Percentiles rank a stretch among this genome's conserved stretches.
phyloP scores from a whole-genome alignment of 129 eudicot species.

The Lactuca saligna region DNA sequence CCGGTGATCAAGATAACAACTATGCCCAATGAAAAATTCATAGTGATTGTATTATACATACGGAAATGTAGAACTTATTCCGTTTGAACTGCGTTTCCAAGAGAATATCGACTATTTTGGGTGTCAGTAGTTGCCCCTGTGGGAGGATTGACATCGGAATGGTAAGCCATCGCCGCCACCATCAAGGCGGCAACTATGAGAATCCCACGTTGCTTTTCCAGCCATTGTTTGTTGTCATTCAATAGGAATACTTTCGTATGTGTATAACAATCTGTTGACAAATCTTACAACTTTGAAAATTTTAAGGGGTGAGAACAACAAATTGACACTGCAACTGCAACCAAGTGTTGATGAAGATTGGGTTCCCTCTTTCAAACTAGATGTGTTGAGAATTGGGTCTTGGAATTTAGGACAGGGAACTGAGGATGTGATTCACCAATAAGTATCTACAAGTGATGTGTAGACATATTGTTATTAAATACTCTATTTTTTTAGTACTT shows the following conservation, averaged over 20 bases:
- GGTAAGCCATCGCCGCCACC: conserved; percentile 15
- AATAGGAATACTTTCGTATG: neutral
- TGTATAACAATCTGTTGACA: neutral
- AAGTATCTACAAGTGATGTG: too few species aligned
- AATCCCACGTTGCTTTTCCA: conserved; percentile 35
- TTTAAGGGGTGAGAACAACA: conserved; percentile 20
- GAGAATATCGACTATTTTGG: neutral
- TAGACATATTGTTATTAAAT: too few species aligned
- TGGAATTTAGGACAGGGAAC: conserved; percentile 23
- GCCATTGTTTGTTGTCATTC: conserved; percentile 25
- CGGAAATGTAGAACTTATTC: conserved; percentile 6
- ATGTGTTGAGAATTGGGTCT: conserved; percentile 1
- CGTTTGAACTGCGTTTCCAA: conserved; percentile 33
- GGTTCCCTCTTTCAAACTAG: conserved; percentile 34
- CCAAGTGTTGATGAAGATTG: conserved; percentile 12
- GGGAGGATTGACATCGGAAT: conserved; percentile 31
- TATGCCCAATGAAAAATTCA: conserved; percentile 28
- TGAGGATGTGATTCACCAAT: too few species aligned
- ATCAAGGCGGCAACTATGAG: conserved; percentile 19
- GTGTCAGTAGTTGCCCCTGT: conserved; percentile 23
- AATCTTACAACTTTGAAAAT: conserved; percentile 18
- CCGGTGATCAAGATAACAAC: conserved; percentile 35
- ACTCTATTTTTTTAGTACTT: too few species aligned
- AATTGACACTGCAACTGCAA: neutral
- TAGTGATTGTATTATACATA: conserved; percentile 29